A percentile compares a stretch with the other conserved stretches of the same genome.
These are phyloP conservation scores for Globisporangium barbulae DNA, from an alignment of 352 stramenopile species.

Conservation along the genomic window DNA sequence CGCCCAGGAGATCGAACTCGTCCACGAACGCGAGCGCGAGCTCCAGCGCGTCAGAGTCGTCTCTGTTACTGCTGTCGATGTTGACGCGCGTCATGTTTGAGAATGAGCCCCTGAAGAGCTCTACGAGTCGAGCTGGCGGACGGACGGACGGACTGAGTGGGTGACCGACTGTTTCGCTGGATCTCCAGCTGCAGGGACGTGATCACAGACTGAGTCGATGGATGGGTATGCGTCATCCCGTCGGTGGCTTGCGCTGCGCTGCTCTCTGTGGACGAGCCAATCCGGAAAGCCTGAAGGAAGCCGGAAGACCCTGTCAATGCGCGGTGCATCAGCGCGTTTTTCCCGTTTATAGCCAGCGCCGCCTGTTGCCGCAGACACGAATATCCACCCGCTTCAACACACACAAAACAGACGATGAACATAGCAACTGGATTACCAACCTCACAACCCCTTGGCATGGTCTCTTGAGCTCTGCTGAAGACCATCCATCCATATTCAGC, in stretches of 20 bases:
- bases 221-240: neutral
- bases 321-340: constrained; percentile 1
- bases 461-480: neutral
- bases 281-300: too few species aligned
- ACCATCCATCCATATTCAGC: neutral
- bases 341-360: neutral
- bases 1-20: constrained; percentile 2
- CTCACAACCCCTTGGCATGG: too few species aligned
- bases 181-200: neutral
- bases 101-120: neutral
- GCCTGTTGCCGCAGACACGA: too few species aligned
- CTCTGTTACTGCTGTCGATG: neutral
- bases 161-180: neutral
- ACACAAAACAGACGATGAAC: neutral
- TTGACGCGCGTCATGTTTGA: neutral
- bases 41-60: constrained; percentile 6
- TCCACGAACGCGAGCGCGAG: constrained; percentile 12
- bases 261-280: neutral
- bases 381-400: neutral
- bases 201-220: too few species aligned
- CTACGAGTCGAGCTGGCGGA: neutral
- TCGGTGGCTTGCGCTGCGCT: too few species aligned
- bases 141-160: neutral
- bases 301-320: neutral
- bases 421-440: neutral